phyloP scores from a whole-genome alignment of 345 rosid genomes.

The Firmiana major region DNA sequence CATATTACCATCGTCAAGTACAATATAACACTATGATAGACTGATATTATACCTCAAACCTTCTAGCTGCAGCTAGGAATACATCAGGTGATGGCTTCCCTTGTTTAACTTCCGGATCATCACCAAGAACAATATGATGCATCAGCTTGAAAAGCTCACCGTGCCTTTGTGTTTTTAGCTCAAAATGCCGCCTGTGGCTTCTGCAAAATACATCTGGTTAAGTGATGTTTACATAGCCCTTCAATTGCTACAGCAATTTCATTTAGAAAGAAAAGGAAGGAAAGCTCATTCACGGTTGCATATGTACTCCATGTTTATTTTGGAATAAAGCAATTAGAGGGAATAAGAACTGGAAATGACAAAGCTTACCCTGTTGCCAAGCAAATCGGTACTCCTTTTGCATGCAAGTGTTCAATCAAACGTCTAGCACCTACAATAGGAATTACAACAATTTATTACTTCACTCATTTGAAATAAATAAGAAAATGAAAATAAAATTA shows the following conservation, averaged over 20 bases:
- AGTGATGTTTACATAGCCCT: background rate
- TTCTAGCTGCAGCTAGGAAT: slow-evolving; percentile 83
- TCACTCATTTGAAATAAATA: background rate
- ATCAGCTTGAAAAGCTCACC: slow-evolving; percentile 77
- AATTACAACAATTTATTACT: background rate
- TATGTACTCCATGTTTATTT: background rate
- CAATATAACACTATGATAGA: background rate
- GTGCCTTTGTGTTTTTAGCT: slow-evolving; percentile 74
- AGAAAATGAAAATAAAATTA: background rate
- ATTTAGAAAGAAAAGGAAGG: background rate
- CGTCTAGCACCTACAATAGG: slow-evolving; percentile 62
- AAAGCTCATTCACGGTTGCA: background rate
- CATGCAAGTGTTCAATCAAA: slow-evolving; percentile 71
- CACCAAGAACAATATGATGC: slow-evolving; percentile 91
- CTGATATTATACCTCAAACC: slow-evolving; percentile 65
- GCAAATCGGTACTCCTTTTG: slow-evolving; percentile 71
- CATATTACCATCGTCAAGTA: background rate
- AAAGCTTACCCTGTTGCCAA: slow-evolving; percentile 74
- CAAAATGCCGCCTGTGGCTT: slow-evolving; percentile 73
- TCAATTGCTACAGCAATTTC: background rate
- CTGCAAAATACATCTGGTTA: slow-evolving; percentile 32
- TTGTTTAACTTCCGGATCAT: slow-evolving; percentile 90
- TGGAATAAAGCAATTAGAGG: background rate
- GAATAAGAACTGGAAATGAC: slow-evolving; percentile 4
- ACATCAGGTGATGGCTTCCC: slow-evolving; percentile 92